A percentile compares a stretch with the other conserved stretches of the same genome.
Conservation (phyloP, 371 early-diverging fungal species). For the Mortierella sp. region DNA sequence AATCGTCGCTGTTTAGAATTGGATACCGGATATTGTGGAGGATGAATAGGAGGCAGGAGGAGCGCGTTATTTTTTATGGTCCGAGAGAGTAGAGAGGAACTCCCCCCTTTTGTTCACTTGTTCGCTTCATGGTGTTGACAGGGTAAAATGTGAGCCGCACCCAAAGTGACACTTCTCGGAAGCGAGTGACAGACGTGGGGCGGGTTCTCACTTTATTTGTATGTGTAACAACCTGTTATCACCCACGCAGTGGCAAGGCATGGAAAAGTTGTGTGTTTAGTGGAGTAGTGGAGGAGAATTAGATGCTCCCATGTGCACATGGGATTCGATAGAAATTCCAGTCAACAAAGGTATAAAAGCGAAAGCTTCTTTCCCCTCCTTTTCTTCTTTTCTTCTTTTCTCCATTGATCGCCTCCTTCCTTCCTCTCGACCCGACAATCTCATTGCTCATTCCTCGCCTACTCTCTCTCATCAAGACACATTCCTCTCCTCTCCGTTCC, state of each 20-base stretch:
- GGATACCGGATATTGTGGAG: not conserved
- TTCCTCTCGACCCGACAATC: not conserved
- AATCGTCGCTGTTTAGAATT: not conserved
- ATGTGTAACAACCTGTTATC: not conserved
- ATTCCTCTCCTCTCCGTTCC: not conserved
- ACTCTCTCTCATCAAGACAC: no score
- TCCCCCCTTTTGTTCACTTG: not conserved
- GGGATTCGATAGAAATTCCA: no score
- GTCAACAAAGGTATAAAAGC: no score
- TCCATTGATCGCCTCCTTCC: not conserved
- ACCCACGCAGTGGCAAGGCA: no score
- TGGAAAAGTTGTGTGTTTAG: no score
- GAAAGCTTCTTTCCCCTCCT: not conserved
- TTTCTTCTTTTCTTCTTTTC: not conserved
- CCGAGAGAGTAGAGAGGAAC: not conserved
- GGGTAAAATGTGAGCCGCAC: conserved; percentile 19
- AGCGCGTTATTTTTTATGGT: not conserved
- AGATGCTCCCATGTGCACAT: no score
- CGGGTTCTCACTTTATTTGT: not conserved
- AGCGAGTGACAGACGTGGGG: conserved; percentile 10
- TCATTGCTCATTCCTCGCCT: not conserved
- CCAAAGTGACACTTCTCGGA: conserved; percentile 43
- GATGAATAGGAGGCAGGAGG: not conserved
- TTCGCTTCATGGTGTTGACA: conserved; percentile 6
- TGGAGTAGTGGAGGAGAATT: no score